Percentiles rank a stretch among this genome's conserved stretches.
phyloP scores from a whole-genome alignment of 306 rosid species.

The Glycine soja region DNA sequence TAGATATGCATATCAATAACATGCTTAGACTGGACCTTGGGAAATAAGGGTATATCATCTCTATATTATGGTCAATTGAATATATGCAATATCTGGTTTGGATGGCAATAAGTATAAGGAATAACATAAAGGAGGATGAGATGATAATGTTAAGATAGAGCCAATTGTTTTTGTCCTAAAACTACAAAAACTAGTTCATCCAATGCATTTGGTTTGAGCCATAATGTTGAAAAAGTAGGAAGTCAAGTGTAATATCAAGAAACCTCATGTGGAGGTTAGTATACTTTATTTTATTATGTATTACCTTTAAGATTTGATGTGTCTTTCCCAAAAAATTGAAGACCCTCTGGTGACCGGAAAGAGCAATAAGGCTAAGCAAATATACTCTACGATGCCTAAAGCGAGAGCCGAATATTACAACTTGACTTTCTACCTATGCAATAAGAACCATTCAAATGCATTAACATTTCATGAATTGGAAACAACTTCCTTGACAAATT shows the following conservation, averaged over 20 bases:
- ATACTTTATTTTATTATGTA: background rate
- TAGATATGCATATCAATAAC: slow-evolving; percentile 54
- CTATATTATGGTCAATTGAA: slow-evolving; percentile 59
- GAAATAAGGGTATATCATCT: slow-evolving; percentile 52
- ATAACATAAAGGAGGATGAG: slow-evolving; percentile 56
- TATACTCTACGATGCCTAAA: slow-evolving; percentile 63
- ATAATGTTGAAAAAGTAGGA: slow-evolving; percentile 29
- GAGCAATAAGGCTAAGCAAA: slow-evolving; percentile 60
- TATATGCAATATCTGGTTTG: slow-evolving; percentile 63
- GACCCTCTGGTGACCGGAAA: slow-evolving; percentile 68
- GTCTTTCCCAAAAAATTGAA: slow-evolving; percentile 59
- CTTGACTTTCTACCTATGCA: slow-evolving; percentile 69
- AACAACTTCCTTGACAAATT: too few species aligned
- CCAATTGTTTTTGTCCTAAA: slow-evolving; percentile 63
- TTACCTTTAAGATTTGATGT: slow-evolving; percentile 56
- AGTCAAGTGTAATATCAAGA: background rate
- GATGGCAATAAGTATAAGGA: slow-evolving; percentile 56
- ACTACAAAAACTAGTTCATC: slow-evolving; percentile 57
- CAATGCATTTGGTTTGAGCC: slow-evolving; percentile 58
- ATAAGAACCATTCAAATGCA: background rate
- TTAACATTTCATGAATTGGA: background rate
- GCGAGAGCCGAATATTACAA: slow-evolving; percentile 51
- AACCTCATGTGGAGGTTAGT: background rate
- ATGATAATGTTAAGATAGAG: slow-evolving; percentile 62
- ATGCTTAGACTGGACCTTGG: slow-evolving; percentile 57